Base-by-base conservation (phyloP, 192 early-diverging fungal genomes). In the Podila epicladia region DNA sequence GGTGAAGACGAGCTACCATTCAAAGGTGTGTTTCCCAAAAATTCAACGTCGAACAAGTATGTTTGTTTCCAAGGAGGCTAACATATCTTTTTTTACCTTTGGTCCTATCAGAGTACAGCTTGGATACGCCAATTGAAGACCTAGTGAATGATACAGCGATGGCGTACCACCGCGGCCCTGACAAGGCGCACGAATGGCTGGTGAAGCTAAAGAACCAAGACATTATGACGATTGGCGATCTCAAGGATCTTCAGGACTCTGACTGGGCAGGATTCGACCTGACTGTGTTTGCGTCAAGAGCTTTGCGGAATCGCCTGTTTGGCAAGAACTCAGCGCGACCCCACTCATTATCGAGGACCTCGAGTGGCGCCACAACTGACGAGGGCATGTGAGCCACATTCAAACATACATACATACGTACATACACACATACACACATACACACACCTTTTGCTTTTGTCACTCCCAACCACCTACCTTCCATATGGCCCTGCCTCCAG, bases 151-250 rank as follows among this genome's bases (percentile, higher is more conserved):
- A 94, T 45, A 88, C 89, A 22, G 92, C 91, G 11, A 64, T 83
- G 41, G 90, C 89, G 9, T 89, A 87, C 51, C 92, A 94, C 62
- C 88, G 93, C 29, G 89, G 86, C 19, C 64, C 82, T 6, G 93
- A 95, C 17, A 94, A 94, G 64, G 90, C 88, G 24, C 76, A 85
- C 17, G 90, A 94, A 67, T 94, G 93, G 93, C 71, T 90, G 5
- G 64, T 71, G 2, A 91, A 89, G 65, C 72, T 94, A 13, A 87
- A 92, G 65, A 82, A 75, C 29, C 93, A 94, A 75, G 93, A 94
- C 76, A 88, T 94, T 65, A 91, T 93, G 92, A 93, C 92, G 0
- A 90, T 94, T 33, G 93, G 92, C 7, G 93, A 94, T 76, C 75
- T 94, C 62, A 85, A 91, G 45, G 90, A 90, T 62, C 66, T 94